phyloP scores from a whole-genome alignment of 495 filamentous ascomycete genomes.

The Coniosporium apollinis region DNA sequence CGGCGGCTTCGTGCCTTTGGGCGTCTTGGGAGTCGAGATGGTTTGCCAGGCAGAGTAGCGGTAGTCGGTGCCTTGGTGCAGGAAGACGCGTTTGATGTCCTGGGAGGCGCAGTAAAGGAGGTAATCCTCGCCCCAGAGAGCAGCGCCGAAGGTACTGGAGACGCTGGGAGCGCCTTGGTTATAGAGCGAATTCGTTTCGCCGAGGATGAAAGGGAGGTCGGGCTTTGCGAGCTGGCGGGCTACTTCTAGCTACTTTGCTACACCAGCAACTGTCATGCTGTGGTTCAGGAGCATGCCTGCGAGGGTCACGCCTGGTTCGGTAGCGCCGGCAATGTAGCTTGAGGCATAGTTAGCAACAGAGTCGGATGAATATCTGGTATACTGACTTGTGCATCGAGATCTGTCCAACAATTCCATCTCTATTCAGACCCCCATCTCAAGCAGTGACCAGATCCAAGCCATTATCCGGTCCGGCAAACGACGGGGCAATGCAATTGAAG shows the following conservation, averaged over 20 bases:
- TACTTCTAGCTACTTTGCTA: conserved; percentile 31
- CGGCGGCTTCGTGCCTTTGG: conserved; percentile 43
- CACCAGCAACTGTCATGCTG: conserved; percentile 32
- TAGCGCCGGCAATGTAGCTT: conserved; percentile 50
- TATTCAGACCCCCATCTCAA: conserved; percentile 36
- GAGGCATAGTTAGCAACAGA: conserved; percentile 10
- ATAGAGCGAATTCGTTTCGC: conserved; percentile 50
- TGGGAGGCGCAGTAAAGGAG: conserved; percentile 39
- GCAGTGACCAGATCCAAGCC: conserved; percentile 32
- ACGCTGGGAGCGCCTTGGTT: conserved; percentile 45
- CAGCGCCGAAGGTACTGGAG: conserved; percentile 54
- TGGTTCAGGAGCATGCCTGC: conserved; percentile 52
- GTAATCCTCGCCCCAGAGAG: conserved; percentile 55
- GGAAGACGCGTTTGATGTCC: conserved; percentile 42
- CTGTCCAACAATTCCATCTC: conserved; percentile 31
- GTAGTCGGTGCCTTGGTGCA: conserved; percentile 51
- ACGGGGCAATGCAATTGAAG: conserved; percentile 42
- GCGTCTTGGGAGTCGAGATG: conserved; percentile 32
- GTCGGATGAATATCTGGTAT: background rate
- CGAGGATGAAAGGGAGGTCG: conserved; percentile 40
- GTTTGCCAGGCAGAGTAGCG: conserved; percentile 46
- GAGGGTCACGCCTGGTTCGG: conserved; percentile 44
- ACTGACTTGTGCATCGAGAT: conserved; percentile 50
- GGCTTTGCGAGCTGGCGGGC: conserved; percentile 26
- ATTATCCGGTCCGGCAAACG: conserved; percentile 40